Base-by-base conservation (phyloP, 345 rosid genomes). In the Citrus hindsii region DNA sequence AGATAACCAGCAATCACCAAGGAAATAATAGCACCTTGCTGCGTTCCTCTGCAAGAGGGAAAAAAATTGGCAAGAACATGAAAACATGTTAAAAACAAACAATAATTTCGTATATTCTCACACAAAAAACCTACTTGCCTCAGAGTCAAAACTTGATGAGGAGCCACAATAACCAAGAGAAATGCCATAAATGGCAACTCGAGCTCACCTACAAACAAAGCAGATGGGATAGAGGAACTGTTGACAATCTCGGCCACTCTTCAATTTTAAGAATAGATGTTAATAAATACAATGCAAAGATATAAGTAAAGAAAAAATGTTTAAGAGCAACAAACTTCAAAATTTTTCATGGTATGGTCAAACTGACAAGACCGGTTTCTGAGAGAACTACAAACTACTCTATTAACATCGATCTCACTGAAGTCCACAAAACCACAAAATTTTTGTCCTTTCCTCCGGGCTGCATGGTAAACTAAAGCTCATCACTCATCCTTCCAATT, bases 131-230 rank as follows among this genome's bases (percentile, higher is more conserved):
- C 73, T 46, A 68, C 86, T 77, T 81, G 91, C 99, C 98, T 92
- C 73, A 89, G 69, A 40, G 48, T 80, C 85, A 89, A 80, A 73
- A 87, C 93, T 84, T 92, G 92, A 77, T 79, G 4, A 64, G 98
- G 99, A 68, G 97, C 86, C 79, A 91, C 88, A 66, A 92, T 88
- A 78, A 89, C 91, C 86, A 92, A 79, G 77, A 95, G 90, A 32
- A 93, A 74, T 56, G 96, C 90, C 73, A 88, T 71, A 59, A 92
- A 88, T 22, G 97, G 98, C 87, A 95, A 83, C 83, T 95, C 99
- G 62, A 93, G 97, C 86, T 95, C 97, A 80, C 95, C 97, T 93
- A 85, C 18, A 38, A 74, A 75, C 42, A 69, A 79, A 55, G 64
- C 53, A 69, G 30, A 67, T 27, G 48, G 37, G 72, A 79, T 4